Evolutionary conservation across 83 land plant genomes (phyloP).

Genomic region (Larix sibirica): DNA sequence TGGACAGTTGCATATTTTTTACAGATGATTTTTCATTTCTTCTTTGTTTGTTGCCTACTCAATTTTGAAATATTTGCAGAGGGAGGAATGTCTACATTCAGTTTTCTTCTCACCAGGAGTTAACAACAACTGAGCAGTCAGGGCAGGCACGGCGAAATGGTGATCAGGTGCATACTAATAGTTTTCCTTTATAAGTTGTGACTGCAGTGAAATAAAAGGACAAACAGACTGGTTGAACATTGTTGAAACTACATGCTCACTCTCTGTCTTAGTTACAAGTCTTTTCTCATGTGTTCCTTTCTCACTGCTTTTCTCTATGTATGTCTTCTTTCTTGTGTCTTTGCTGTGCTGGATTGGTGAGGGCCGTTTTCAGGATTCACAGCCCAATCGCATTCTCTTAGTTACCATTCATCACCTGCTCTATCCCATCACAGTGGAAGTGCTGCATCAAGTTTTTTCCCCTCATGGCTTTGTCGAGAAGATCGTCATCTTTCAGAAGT

Average conservation of each 20-base stretch:
- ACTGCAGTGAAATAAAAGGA: not conserved
- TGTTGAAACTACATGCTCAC: not conserved
- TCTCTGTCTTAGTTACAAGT: conserved; percentile 10
- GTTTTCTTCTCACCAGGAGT: conserved; percentile 60
- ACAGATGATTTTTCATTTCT: not conserved
- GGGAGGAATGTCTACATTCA: conserved; percentile 62
- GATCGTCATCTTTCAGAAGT: conserved; percentile 69
- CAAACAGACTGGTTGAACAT: not conserved
- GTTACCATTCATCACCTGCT: conserved; percentile 65
- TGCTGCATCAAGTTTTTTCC: conserved; percentile 72
- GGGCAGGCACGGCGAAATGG: conserved; percentile 32
- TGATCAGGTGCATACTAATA: conserved; percentile 40
- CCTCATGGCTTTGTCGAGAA: conserved; percentile 70
- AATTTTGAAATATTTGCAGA: conserved; percentile 24
- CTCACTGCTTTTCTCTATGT: conserved; percentile 35
- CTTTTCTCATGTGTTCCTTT: conserved; percentile 13
- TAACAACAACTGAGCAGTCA: conserved; percentile 41
- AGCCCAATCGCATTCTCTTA: conserved; percentile 65
- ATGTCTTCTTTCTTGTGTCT: conserved; percentile 25
- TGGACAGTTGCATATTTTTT: not conserved
- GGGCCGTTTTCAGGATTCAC: conserved; percentile 56
- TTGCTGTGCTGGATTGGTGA: conserved; percentile 28
- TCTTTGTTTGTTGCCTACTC: not conserved
- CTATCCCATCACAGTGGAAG: conserved; percentile 71
- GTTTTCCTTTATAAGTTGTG: not conserved